phyloP scores from a whole-genome alignment of 768 basidiomycete genomes.

The Mycena capillaripes region DNA sequence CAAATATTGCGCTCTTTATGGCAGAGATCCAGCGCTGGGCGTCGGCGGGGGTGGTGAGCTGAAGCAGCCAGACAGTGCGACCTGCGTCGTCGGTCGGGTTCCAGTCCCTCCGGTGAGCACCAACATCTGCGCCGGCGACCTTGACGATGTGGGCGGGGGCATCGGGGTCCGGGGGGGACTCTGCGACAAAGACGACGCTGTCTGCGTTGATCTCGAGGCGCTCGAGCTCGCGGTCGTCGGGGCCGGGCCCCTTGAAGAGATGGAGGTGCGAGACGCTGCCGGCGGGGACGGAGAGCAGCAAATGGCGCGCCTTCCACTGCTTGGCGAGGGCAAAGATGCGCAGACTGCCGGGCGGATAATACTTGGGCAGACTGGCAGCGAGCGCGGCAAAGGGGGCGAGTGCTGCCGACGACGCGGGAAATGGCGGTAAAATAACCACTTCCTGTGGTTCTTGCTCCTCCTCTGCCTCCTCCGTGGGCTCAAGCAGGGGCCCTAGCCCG shows the following conservation, averaged over 20 bases:
- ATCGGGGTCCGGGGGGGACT: slow-evolving; percentile 51
- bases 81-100: slow-evolving; percentile 61
- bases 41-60: slow-evolving; percentile 71
- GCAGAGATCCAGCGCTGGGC: slow-evolving; percentile 83
- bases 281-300: slow-evolving; percentile 48
- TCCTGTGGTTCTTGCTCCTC: slow-evolving; percentile 11
- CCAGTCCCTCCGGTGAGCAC: slow-evolving; percentile 59
- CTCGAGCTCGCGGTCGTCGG: slow-evolving; percentile 80
- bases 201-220: slow-evolving; percentile 83
- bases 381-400: slow-evolving; percentile 68
- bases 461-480: slow-evolving; percentile 52
- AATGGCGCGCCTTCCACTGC: slow-evolving; percentile 34
- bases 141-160: slow-evolving; percentile 73
- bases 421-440: slow-evolving; percentile 59
- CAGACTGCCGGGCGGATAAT: slow-evolving; percentile 75
- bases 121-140: slow-evolving; percentile 75
- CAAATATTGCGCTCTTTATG: slow-evolving; percentile 80
- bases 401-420: slow-evolving; percentile 69
- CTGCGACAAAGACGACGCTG: slow-evolving; percentile 82
- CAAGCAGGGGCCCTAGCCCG: slow-evolving; percentile 70
- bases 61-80: slow-evolving; percentile 77
- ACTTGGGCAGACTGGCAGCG: slow-evolving; percentile 72
- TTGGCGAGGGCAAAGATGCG: slow-evolving; percentile 80
- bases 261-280: slow-evolving; percentile 74
- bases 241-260: slow-evolving; percentile 69